Evolutionary conservation across 1,139 yeast species (phyloP).

Genomic region (Blastobotrys capitulatus): DNA sequence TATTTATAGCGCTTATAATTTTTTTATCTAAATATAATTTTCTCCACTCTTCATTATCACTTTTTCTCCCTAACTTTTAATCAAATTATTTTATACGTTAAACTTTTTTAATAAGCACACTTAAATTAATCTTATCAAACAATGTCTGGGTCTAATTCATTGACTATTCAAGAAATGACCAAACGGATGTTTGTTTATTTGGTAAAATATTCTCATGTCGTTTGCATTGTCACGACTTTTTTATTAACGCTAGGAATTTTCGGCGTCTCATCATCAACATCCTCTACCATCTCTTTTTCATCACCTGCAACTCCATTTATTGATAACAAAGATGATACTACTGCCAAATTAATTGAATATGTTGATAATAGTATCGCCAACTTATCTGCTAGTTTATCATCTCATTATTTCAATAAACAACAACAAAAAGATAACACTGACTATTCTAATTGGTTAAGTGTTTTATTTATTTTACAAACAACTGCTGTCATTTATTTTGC

Average conservation of each 20-base stretch:
- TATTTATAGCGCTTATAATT: not conserved
- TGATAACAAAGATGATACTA: not conserved
- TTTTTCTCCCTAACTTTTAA: not conserved
- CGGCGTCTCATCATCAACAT: not conserved
- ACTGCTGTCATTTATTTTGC: conserved; percentile 6
- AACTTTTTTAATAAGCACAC: too few relatives aligned
- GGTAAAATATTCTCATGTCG: conserved; percentile 1
- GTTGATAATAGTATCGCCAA: not conserved
- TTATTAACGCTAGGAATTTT: not conserved
- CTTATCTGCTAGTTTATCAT: not conserved
- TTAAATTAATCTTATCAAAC: too few relatives aligned
- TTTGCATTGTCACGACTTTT: not conserved
- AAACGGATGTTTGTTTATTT: not conserved
- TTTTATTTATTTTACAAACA: conserved; percentile 4
- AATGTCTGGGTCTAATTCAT: not conserved
- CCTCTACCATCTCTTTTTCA: not conserved
- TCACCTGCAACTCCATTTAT: not conserved
- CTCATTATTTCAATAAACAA: too few relatives aligned
- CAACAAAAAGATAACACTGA: not conserved
- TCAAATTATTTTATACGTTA: too few relatives aligned
- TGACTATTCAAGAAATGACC: not conserved
- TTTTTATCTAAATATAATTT: not conserved
- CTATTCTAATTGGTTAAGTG: not conserved
- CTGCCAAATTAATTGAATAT: not conserved
- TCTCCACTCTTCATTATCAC: not conserved